Evolutionary conservation across 176 grass and related monocot genomes (phyloP).

Genomic region (Alopecurus myosuroides): DNA sequence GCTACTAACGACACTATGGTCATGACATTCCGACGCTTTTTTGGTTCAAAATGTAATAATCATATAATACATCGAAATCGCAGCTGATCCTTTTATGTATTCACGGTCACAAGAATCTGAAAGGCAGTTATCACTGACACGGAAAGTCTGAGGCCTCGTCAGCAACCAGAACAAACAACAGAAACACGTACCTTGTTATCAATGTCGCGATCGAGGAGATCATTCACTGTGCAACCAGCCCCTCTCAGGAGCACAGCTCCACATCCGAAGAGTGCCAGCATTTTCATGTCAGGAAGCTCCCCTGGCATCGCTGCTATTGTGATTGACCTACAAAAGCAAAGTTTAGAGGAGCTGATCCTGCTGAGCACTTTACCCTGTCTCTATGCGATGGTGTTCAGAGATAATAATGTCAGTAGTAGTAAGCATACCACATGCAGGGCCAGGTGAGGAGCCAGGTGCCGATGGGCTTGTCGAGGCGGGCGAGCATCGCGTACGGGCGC

Average conservation of each 20-base stretch:
- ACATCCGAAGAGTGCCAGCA: slow-evolving; percentile 73
- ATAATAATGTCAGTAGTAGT: not conserved
- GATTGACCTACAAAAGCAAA: slow-evolving; percentile 57
- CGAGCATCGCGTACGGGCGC: slow-evolving; percentile 63
- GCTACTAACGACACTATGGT: not conserved
- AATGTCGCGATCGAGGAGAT: slow-evolving; percentile 75
- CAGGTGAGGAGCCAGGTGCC: slow-evolving; percentile 69
- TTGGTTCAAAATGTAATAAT: not conserved
- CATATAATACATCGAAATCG: not conserved
- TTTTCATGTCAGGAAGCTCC: slow-evolving; percentile 67
- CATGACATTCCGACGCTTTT: not conserved
- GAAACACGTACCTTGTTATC: slow-evolving; percentile 67
- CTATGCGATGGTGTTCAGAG: no score
- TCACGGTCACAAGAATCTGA: not conserved
- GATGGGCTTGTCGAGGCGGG: slow-evolving; percentile 75
- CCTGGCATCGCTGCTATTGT: slow-evolving; percentile 58
- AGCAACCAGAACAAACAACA: not conserved
- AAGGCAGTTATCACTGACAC: not conserved
- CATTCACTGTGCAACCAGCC: slow-evolving; percentile 80
- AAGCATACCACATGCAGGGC: slow-evolving; percentile 80
- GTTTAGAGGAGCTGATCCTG: not conserved
- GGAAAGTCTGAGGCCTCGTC: not conserved
- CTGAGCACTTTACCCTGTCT: no score
- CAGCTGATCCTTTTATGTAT: not conserved
- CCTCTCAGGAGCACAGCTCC: slow-evolving; percentile 76